These are phyloP conservation scores for Colletotrichum sojae DNA, from an alignment of 2,329 filamentous ascomycete genomes.

Conservation along the genomic window DNA sequence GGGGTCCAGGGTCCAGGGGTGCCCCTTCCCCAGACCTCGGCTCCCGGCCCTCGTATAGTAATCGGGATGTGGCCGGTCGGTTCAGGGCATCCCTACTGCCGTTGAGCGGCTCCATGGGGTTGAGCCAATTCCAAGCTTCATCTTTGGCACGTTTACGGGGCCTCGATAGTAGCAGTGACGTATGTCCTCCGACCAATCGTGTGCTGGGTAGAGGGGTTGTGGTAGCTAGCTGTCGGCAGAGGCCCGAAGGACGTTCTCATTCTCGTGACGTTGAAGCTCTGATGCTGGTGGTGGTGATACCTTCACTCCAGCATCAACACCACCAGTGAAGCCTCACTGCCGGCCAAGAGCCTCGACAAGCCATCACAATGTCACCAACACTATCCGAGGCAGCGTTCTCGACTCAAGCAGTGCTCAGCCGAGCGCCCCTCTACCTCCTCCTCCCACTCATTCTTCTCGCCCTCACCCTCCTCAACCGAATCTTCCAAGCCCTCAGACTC, in stretches of 20 bases:
- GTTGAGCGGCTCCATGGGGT: not conserved
- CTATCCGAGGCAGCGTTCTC: not conserved
- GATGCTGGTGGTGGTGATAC: not conserved
- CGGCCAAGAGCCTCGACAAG: not conserved
- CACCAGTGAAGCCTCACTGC: not conserved
- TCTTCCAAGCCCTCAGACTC: not conserved
- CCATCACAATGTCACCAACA: constrained; percentile 1
- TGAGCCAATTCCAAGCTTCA: constrained; percentile 23
- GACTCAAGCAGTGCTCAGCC: not conserved
- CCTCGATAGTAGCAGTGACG: not conserved
- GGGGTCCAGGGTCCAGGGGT: not conserved
- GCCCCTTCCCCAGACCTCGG: not conserved
- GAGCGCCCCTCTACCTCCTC: constrained; percentile 8
- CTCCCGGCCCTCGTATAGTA: constrained; percentile 1
- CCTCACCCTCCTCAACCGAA: not conserved
- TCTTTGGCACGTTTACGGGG: constrained; percentile 14
- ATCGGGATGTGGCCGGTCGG: not conserved
- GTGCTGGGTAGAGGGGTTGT: not conserved
- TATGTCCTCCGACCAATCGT: constrained; percentile 6
- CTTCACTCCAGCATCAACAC: not conserved
- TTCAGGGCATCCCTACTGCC: not conserved
- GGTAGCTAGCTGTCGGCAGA: not conserved
- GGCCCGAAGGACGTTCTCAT: not conserved
- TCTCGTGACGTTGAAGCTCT: not conserved
- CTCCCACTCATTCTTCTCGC: constrained; percentile 8